These are phyloP conservation scores for Inga oerstediana DNA, from an alignment of 306 rosid species.

Conservation along the genomic window DNA sequence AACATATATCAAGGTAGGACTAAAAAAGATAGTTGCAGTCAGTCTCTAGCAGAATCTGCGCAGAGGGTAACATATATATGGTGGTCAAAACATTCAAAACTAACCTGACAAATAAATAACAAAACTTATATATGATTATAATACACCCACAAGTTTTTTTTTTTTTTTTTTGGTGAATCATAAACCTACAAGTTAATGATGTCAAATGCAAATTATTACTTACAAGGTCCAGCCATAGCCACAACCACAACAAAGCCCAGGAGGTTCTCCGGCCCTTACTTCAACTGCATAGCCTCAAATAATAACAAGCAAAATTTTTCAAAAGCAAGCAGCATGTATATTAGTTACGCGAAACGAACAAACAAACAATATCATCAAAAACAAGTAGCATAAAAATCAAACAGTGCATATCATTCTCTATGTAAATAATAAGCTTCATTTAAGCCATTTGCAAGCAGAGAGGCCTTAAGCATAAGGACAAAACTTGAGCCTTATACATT, in stretches of 20 bases:
- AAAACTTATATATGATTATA: constrained; percentile 10
- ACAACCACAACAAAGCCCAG: constrained; percentile 76
- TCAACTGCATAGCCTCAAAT: constrained; percentile 76
- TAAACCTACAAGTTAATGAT: neutral
- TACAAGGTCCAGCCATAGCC: constrained; percentile 95
- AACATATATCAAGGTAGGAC: too few relatives aligned
- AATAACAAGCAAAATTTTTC: constrained; percentile 6
- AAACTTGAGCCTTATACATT: too few relatives aligned
- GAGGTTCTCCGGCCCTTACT: constrained; percentile 78
- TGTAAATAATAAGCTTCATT: too few relatives aligned
- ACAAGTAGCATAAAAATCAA: neutral
- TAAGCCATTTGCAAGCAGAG: too few relatives aligned
- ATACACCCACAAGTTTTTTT: constrained; percentile 1
- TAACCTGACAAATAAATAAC: neutral
- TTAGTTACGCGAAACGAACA: too few relatives aligned
- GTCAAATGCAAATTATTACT: constrained; percentile 38
- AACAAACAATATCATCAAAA: neutral
- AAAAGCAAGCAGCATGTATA: too few relatives aligned
- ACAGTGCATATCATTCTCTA: neutral
- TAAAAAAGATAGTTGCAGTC: too few relatives aligned
- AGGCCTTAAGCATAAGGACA: too few relatives aligned
- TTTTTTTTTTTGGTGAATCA: neutral
- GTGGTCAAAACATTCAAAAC: constrained; percentile 12
- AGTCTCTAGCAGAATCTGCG: too few relatives aligned
- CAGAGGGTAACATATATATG: neutral